phyloP scores from a whole-genome alignment of 2,329 filamentous ascomycete genomes.

The Botrytis sinoallii region DNA sequence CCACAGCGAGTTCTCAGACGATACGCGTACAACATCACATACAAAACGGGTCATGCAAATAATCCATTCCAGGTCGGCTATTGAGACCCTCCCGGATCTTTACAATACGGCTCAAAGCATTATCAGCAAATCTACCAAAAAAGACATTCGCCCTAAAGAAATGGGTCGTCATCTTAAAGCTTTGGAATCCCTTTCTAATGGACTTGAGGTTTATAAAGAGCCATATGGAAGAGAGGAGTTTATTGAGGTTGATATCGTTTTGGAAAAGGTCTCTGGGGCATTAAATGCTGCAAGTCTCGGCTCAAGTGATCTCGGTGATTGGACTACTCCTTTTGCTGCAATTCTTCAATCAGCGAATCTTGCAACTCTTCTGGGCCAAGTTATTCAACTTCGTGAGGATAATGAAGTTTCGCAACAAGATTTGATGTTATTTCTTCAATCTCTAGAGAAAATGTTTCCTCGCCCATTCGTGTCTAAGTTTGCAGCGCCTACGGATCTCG shows the following conservation, averaged over 20 bases:
- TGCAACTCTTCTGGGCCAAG: constrained; percentile 30
- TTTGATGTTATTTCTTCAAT: constrained; percentile 26
- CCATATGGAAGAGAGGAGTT: constrained; percentile 34
- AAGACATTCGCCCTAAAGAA: constrained; percentile 25
- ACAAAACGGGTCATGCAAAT: constrained; percentile 32
- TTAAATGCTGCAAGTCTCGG: constrained; percentile 24
- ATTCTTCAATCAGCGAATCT: constrained; percentile 46
- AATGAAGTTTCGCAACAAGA: neutral
- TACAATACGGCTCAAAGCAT: constrained; percentile 38
- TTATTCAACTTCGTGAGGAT: neutral
- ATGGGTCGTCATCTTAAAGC: constrained; percentile 34
- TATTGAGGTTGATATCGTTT: constrained; percentile 38
- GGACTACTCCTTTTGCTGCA: constrained; percentile 21
- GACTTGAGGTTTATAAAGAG: constrained; percentile 23
- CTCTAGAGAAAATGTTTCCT: constrained; percentile 39
- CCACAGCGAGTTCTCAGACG: constrained; percentile 26
- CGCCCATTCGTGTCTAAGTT: constrained; percentile 39
- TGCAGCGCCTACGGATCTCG: constrained; percentile 5
- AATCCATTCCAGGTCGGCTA: constrained; percentile 39
- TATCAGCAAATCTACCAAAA: constrained; percentile 40
- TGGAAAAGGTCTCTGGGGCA: constrained; percentile 36
- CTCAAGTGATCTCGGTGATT: constrained; percentile 31
- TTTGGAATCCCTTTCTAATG: constrained; percentile 26
- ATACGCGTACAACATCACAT: constrained; percentile 28
- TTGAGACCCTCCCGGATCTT: constrained; percentile 42